A percentile compares a stretch with the other conserved stretches of the same genome.
Conservation (phyloP, 179 eudicot genomes). For the Gypsophila paniculata region DNA sequence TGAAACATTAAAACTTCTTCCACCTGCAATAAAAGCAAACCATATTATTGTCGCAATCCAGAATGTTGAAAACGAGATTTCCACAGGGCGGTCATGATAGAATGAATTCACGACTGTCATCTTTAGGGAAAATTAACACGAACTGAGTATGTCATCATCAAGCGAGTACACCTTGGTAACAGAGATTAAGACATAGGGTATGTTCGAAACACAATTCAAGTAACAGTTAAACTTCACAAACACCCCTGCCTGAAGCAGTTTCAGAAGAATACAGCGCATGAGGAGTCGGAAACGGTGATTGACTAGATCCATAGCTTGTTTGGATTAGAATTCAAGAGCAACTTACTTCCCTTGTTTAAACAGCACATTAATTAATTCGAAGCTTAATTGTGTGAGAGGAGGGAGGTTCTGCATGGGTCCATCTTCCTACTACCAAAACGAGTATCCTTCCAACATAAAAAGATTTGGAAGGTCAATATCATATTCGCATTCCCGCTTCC, state of each 20-base stretch:
- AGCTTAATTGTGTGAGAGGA: too few species aligned
- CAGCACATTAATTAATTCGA: too few species aligned
- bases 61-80: not conserved
- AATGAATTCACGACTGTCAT: not conserved
- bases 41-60: not conserved
- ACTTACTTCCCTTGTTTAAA: too few species aligned
- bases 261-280: not conserved
- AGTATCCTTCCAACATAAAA: too few species aligned
- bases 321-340: not conserved
- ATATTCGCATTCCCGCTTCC: too few species aligned
- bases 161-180: not conserved
- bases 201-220: not conserved
- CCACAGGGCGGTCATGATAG: not conserved
- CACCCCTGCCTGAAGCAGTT: not conserved
- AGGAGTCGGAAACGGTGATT: not conserved
- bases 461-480: too few species aligned
- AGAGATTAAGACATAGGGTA: not conserved
- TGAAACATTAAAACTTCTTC: constrained; percentile 6
- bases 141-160: not conserved
- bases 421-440: too few species aligned
- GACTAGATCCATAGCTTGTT: not conserved
- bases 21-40: constrained; percentile 26
- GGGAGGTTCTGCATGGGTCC: too few species aligned
- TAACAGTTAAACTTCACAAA: not conserved
- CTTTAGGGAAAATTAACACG: not conserved